Evolutionary conservation across 345 rosid genomes (phyloP), one percentile per base, ranked within the genome.

Genomic region (Melaleuca alternifolia): DNA sequence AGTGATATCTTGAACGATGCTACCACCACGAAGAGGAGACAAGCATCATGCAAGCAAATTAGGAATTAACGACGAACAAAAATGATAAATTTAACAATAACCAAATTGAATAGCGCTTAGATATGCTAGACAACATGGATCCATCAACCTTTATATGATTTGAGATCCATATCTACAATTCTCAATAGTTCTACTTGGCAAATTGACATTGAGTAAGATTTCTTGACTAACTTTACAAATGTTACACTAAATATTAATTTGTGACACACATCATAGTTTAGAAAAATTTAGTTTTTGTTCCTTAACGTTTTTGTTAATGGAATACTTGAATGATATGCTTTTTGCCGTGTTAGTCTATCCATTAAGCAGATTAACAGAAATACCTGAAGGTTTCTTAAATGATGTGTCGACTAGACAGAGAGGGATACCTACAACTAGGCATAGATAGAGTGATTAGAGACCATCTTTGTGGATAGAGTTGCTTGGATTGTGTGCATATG

Each of bases 401-500:
- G 76, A 0, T 28, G 10, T 13, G 30, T 62, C 11, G 5, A 62
- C 76, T 5, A 62, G 5, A 9, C 1, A 13, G 28, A 62, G 10
- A 28, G 10, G 76, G 76, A 62, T 28, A 0, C 76, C 76, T 62
- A 14, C 2, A 62, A 28, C 41, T 62, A 41, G 7, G 11, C 15
- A 62, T 7, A 62, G 76, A 62, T 0, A 62, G 76, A 62, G 0
- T 14, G 37, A 61, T 61, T 28, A 61, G 76, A 62, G 18, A 16
- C 41, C 13, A 41, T 3, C 1, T 1, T 28, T 1, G 57, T 54
- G 10, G 21, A 62, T 62, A 0, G 21, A 62, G 10, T 62, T 6
- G 11, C 21, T 1, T 3, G 10, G 0, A 62, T 62, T 14, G 41
- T 62, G 41, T 2, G 21, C 41, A 62, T 0, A 7, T 1, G 20